Conservation (phyloP, 805 yeast species). For the Monosporozyma aerobia region DNA sequence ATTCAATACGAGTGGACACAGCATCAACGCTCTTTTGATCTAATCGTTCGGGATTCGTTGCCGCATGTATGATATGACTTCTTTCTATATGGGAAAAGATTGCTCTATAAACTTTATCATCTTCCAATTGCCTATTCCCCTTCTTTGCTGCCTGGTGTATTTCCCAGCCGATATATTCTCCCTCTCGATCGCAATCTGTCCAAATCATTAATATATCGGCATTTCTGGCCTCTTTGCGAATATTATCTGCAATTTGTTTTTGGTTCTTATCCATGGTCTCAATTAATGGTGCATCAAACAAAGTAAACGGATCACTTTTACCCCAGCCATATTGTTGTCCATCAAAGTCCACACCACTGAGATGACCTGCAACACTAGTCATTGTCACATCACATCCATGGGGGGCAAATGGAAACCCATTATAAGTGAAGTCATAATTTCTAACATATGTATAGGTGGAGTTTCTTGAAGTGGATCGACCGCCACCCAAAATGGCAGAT, state of each 20-base stretch:
- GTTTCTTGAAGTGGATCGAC: conserved; percentile 39
- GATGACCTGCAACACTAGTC: conserved; percentile 90
- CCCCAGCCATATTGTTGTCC: conserved; percentile 49
- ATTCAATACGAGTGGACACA: conserved; percentile 74
- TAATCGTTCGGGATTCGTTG: conserved; percentile 51
- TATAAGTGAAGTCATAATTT: conserved; percentile 69
- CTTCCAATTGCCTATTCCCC: conserved; percentile 33
- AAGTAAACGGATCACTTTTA: conserved; percentile 47
- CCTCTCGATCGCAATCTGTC: conserved; percentile 98
- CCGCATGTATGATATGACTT: conserved; percentile 65
- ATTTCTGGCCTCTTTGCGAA: conserved; percentile 50
- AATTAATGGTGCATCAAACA: conserved; percentile 65
- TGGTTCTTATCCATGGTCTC: conserved; percentile 35
- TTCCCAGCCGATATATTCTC: conserved; percentile 86
- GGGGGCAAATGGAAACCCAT: conserved; percentile 41
- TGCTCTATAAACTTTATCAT: conserved; percentile 58
- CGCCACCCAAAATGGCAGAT: conserved; percentile 61
- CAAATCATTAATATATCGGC: conserved; percentile 74
- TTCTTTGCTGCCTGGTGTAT: conserved; percentile 59
- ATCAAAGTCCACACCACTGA: conserved; percentile 55
- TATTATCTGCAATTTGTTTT: conserved; percentile 51
- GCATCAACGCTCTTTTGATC: conserved; percentile 72
- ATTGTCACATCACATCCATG: conserved; percentile 76
- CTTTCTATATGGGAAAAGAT: conserved; percentile 81
- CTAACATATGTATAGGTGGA: conserved; percentile 54